Conservation (phyloP, 1,284 basidiomycete genomes). For the Ceratobasidium papillatum region DNA sequence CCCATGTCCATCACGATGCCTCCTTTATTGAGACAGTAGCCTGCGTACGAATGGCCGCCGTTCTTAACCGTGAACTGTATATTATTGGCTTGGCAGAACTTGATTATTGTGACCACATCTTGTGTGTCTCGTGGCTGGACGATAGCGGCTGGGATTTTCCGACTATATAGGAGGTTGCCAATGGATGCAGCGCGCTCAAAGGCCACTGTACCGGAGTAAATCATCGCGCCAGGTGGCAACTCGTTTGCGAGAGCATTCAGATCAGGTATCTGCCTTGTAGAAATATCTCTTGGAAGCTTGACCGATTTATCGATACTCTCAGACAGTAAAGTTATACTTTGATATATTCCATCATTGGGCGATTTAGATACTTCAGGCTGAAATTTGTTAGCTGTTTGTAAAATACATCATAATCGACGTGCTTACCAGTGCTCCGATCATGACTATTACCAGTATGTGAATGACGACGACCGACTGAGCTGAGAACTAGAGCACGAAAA, state of each 20-base stretch:
- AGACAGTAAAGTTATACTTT: too few species aligned
- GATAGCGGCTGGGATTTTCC: not conserved
- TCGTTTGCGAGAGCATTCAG: not conserved
- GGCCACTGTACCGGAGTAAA: not conserved
- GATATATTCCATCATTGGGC: too few species aligned
- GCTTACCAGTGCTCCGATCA: too few species aligned
- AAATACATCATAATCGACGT: too few species aligned
- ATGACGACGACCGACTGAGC: too few species aligned
- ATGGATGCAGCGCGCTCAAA: not conserved
- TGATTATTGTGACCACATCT: slow-evolving; percentile 13
- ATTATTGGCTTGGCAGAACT: slow-evolving; percentile 11
- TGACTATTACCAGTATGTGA: too few species aligned
- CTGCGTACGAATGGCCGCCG: slow-evolving; percentile 30
- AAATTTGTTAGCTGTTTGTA: too few species aligned
- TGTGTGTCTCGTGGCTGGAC: slow-evolving; percentile 1
- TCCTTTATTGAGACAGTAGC: slow-evolving; percentile 31
- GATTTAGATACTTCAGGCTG: too few species aligned
- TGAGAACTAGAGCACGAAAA: too few species aligned
- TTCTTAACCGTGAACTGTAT: slow-evolving; percentile 19
- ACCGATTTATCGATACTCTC: too few species aligned
- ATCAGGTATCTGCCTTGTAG: not conserved
- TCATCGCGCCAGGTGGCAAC: not conserved
- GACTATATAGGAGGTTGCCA: not conserved
- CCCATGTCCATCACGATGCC: slow-evolving; percentile 34
- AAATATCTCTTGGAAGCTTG: too few species aligned